A percentile compares a stretch with the other conserved stretches of the same genome.
These are phyloP conservation scores for Fusarium coicis DNA, from an alignment of 2,329 filamentous ascomycete species.

Conservation along the genomic window DNA sequence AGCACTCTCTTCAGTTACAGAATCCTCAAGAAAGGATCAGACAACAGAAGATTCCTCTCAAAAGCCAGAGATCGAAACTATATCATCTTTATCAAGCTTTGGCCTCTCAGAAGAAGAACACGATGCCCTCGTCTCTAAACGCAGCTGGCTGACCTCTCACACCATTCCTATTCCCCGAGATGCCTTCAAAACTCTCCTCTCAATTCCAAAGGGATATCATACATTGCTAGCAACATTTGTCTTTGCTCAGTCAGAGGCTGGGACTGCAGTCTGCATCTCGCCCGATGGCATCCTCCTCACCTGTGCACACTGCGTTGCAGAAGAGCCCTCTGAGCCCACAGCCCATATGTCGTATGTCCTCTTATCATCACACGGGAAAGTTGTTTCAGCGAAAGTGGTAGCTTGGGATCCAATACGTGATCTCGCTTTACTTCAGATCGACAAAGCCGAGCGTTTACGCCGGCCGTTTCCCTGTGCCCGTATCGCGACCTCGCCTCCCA, in stretches of 20 bases:
- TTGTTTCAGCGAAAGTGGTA: conserved; percentile 52
- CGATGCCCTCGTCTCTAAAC: conserved; percentile 20
- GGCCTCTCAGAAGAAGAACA: not conserved
- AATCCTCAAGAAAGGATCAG: not conserved
- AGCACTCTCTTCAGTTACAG: not conserved
- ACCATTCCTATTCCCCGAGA: conserved; percentile 24
- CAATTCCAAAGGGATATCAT: not conserved
- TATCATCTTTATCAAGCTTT: not conserved
- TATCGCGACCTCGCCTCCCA: conserved; percentile 30
- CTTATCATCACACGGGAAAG: conserved; percentile 54
- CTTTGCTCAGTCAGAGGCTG: conserved; percentile 61
- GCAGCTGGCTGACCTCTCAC: conserved; percentile 34
- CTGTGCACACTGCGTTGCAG: conserved; percentile 63
- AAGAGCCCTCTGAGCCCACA: conserved; percentile 49
- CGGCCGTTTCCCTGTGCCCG: conserved; percentile 38
- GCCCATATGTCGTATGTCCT: conserved; percentile 51
- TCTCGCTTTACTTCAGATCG: conserved; percentile 58
- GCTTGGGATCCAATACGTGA: conserved; percentile 57
- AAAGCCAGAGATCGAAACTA: conserved; percentile 3
- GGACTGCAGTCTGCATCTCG: conserved; percentile 62
- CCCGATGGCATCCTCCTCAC: conserved; percentile 58
- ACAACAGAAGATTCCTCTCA: not conserved
- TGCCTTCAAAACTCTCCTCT: not conserved
- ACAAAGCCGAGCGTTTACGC: conserved; percentile 36
- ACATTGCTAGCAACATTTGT: conserved; percentile 51